Evolutionary conservation across 345 rosid species (phyloP), one percentile per base, ranked within the genome.

Genomic region (Euphorbia pulcherrima): DNA sequence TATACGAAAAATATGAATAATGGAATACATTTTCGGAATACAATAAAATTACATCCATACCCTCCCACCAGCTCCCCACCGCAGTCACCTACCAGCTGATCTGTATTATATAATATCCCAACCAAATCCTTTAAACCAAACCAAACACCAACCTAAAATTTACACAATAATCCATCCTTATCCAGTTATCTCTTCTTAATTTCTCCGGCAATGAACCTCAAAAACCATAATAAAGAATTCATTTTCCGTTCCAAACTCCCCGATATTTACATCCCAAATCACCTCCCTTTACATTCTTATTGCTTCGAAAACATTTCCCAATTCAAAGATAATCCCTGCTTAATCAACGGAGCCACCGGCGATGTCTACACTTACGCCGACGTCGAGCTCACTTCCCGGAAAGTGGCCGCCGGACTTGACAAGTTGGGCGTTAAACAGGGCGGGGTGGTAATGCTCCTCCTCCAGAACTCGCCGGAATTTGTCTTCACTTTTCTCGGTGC

Each of bases 201-300:
- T 35, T 20, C 37, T 5, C 2, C 60, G 23, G 40, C 64, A 64
- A 83, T 83, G 86, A 88, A 79, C 26, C 30, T 61, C 52, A 65
- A 51, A 37, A 71, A 72, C 3, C 26, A 72, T 17, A 29, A 18
- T 57, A 60, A 75, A 53, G 77, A 88, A 48, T 62, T 81, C 82
- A 80, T 89, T 62, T 93, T 70, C 83, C 85, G 90, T 6, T 93
- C 94, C 35, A 93, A 89, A 53, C 83, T 93, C 29, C 96, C 97
- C 0, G 92, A 89, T 46, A 87, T 89, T 50, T 60, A 87, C 74
- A 84, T 90, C 75, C 94, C 98, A 0, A 81, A 79, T 52, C 90
- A 85, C 75, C 85, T 89, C 77, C 75, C 87, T 63, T 46, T 87
- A 20, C 92, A 76, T 74, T 46, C 75, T n/a, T 90, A 88, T 58